These are phyloP conservation scores for Trametopsis cervina DNA, from an alignment of 768 basidiomycete genomes.

Conservation along the genomic window DNA sequence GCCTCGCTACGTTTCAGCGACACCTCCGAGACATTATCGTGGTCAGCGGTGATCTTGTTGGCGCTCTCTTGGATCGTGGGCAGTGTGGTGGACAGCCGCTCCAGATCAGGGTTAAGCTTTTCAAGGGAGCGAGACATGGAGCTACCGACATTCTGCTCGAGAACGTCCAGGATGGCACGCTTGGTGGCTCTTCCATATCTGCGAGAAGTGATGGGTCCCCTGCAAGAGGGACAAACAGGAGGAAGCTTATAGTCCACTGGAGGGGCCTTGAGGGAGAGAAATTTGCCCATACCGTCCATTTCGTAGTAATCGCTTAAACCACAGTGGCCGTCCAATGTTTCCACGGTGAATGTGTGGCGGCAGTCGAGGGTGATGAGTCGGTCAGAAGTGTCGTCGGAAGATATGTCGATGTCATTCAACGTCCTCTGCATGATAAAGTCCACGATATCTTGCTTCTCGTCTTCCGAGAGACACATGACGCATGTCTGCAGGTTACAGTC, in stretches of 20 bases:
- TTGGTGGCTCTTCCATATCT: constrained; percentile 60
- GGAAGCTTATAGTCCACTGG: constrained; percentile 32
- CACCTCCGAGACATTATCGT: constrained; percentile 1
- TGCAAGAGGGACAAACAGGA: constrained; percentile 59
- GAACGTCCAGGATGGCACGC: constrained; percentile 54
- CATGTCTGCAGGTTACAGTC: constrained; percentile 51
- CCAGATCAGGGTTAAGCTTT: constrained; percentile 22
- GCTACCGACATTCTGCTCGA: constrained; percentile 55
- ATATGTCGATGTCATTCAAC: constrained; percentile 40
- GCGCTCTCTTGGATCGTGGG: neutral
- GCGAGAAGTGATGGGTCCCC: constrained; percentile 44
- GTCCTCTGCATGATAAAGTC: constrained; percentile 52
- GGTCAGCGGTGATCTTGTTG: constrained; percentile 1
- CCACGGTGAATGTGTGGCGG: constrained; percentile 61
- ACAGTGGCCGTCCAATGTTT: constrained; percentile 60
- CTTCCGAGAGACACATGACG: constrained; percentile 37
- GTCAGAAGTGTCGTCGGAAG: constrained; percentile 36
- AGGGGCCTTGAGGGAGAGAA: constrained; percentile 39
- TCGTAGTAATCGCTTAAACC: constrained; percentile 45
- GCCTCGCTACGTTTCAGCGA: neutral
- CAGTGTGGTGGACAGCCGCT: neutral
- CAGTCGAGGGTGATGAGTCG: constrained; percentile 59
- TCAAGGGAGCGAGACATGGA: constrained; percentile 36
- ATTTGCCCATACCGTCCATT: constrained; percentile 30
- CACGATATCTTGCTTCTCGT: constrained; percentile 37